Base-by-base conservation (phyloP, 2,329 filamentous ascomycete genomes). In the Trichoderma cornu-damae region DNA sequence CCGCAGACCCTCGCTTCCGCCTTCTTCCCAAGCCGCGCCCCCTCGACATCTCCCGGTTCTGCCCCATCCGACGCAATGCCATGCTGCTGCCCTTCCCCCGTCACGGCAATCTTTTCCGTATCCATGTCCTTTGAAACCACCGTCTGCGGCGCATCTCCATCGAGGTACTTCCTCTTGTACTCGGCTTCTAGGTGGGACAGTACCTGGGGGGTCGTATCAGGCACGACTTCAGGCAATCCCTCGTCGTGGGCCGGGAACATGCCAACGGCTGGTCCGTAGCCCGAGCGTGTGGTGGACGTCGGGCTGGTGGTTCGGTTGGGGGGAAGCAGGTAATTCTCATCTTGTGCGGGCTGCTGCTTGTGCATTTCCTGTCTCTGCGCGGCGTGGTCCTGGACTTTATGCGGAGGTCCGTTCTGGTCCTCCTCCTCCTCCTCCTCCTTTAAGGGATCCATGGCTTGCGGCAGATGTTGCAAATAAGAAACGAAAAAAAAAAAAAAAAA, bases 1-100 rank as follows among this genome's bases (percentile, higher is more conserved):
- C 62, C 62, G 14, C 50, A 43, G 20, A 63, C 58, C 30, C 26
- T 57, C 16, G 40, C 28, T 3, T 35, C 59, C 24, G 34, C 47
- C 18, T 26, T 35, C 1, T 18, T 16, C 11, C 22, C 40, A 3
- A 24, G 32, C 3, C 26, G 16, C 7, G 43, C 28, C 11, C 42
- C 44, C 12, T 38, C 26, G 24, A 26, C 37, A 16, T 48, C 43
- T 4, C 14, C 49, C 6, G 28, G 12, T n/a, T n/a, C n/a, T 16
- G 26, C 22, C 28, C 28, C 38, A 7, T 42, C 38, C 9, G 37
- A 20, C 22, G 38, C 7, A 38, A 43, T 38, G 8, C 9, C 14
- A 32, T 16, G 24, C 3, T 34, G 28, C 28, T 35, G 11, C 24
- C 49, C 57, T 11, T 2, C 38, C 9, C 52, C 44, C n/a, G 30